Percentiles rank a stretch among this genome's conserved stretches.
These are phyloP conservation scores for Epichloe gansuensis DNA, from an alignment of 2,329 filamentous ascomycete genomes.

Conservation along the genomic window DNA sequence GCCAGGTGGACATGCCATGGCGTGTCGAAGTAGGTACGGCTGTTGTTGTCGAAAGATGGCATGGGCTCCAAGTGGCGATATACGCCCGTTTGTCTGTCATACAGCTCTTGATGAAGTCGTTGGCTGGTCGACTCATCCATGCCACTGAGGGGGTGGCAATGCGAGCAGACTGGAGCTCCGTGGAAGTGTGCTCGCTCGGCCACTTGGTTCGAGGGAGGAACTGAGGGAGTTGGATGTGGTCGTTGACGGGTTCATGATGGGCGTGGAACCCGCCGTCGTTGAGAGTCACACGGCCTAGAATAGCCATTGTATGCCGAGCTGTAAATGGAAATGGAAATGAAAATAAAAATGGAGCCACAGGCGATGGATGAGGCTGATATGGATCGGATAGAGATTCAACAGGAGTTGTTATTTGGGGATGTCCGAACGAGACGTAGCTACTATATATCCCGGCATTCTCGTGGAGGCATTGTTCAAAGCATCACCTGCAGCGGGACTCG, in stretches of 20 bases:
- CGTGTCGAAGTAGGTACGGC: neutral
- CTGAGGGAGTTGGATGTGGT: constrained; percentile 10
- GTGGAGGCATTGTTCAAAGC: neutral
- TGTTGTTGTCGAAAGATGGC: constrained; percentile 8
- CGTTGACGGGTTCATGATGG: constrained; percentile 1
- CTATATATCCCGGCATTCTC: neutral
- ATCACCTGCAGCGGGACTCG: neutral
- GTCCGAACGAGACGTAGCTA: neutral
- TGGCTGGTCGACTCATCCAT: neutral
- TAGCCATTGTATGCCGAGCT: neutral
- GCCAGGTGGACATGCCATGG: constrained; percentile 10
- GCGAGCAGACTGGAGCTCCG: neutral
- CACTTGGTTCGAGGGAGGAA: constrained; percentile 9
- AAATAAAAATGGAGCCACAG: too few species aligned
- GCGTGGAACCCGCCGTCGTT: neutral
- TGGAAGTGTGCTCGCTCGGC: constrained; percentile 1
- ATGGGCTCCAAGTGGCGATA: constrained; percentile 10
- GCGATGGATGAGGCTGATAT: too few species aligned
- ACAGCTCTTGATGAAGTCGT: neutral
- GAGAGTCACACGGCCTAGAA: constrained; percentile 4
- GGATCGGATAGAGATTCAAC: too few species aligned
- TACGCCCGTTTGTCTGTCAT: neutral
- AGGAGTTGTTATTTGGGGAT: neutral
- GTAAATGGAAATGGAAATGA: neutral
- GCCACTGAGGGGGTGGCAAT: constrained; percentile 1